Conservation (phyloP, 148 eudicot genomes). For the Diospyros lotus region DNA sequence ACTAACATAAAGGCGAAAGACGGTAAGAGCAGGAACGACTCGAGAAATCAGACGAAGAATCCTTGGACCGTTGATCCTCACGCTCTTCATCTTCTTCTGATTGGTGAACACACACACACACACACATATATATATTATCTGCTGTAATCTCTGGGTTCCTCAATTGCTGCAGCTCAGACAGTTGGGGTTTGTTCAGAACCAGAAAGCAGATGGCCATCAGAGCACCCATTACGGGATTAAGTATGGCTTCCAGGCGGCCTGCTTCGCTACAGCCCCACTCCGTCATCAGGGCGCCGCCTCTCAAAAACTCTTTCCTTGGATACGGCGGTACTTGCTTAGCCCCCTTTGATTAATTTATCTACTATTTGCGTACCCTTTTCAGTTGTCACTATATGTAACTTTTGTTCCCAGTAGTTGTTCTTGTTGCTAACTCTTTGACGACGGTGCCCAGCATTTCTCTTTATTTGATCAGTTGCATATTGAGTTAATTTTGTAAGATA, state of each 20-base stretch:
- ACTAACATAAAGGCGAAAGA: too few species aligned
- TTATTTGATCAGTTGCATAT: background rate
- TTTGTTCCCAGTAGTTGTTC: background rate
- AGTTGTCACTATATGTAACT: background rate
- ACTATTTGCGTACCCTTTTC: background rate
- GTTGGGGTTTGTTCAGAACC: background rate
- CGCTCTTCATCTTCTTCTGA: background rate
- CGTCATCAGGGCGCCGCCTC: slow-evolving; percentile 32
- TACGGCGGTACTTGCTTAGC: slow-evolving; percentile 24
- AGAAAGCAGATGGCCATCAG: slow-evolving; percentile 36
- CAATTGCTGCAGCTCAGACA: background rate
- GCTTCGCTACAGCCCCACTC: slow-evolving; percentile 24
- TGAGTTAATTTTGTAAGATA: background rate
- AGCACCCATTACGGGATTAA: slow-evolving; percentile 50
- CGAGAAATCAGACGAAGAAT: too few species aligned
- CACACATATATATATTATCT: background rate
- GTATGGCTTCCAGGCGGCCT: slow-evolving; percentile 35
- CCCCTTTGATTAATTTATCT: background rate
- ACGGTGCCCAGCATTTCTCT: background rate
- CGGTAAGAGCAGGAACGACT: too few species aligned
- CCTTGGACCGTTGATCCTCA: too few species aligned
- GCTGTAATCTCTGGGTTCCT: background rate
- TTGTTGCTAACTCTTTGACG: background rate
- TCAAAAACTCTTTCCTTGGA: slow-evolving; percentile 47
- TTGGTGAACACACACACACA: background rate